These are phyloP conservation scores for Heterobasidion occidentale DNA, from an alignment of 1,284 basidiomycete species.

Conservation along the genomic window DNA sequence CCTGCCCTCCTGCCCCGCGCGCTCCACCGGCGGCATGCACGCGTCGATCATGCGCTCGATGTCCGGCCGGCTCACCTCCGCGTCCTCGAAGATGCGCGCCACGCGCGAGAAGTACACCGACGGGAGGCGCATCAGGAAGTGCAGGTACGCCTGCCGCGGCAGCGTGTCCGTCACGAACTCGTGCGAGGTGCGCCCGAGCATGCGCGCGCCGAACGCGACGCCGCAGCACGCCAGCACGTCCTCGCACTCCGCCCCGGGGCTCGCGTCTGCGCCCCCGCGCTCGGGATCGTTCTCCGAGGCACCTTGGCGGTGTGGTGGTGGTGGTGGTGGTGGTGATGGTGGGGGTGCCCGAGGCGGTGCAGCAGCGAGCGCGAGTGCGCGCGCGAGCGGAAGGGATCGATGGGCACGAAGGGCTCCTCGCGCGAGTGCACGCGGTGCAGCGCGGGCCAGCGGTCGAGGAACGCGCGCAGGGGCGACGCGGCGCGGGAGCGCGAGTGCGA, in stretches of 20 bases:
- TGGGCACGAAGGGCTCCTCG: slow-evolving; percentile 41
- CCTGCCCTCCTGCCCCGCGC: background rate
- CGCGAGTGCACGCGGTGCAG: slow-evolving; percentile 30
- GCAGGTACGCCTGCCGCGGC: slow-evolving; percentile 54
- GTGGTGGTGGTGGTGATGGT: background rate
- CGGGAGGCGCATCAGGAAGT: slow-evolving; percentile 60
- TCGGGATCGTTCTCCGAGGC: background rate
- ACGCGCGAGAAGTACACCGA: slow-evolving; percentile 70
- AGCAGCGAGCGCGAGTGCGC: slow-evolving; percentile 1
- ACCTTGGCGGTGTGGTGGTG: background rate
- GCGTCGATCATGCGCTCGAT: slow-evolving; percentile 21
- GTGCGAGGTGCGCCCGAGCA: background rate
- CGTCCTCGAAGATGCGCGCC: slow-evolving; percentile 62
- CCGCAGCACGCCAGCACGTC: background rate
- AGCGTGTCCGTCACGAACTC: slow-evolving; percentile 41
- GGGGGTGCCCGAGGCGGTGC: slow-evolving; percentile 3
- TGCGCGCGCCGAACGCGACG: slow-evolving; percentile 10
- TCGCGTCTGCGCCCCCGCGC: background rate
- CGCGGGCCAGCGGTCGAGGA: slow-evolving; percentile 21
- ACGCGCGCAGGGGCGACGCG: slow-evolving; percentile 33
- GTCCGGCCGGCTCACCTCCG: slow-evolving; percentile 66
- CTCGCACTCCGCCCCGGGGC: background rate
- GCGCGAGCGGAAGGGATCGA: slow-evolving; percentile 26
- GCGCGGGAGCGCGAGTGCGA: slow-evolving; percentile 29
- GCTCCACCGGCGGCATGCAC: background rate